Evolutionary conservation across 768 basidiomycete species (phyloP).

Genomic region (Daedaleopsis nitida): DNA sequence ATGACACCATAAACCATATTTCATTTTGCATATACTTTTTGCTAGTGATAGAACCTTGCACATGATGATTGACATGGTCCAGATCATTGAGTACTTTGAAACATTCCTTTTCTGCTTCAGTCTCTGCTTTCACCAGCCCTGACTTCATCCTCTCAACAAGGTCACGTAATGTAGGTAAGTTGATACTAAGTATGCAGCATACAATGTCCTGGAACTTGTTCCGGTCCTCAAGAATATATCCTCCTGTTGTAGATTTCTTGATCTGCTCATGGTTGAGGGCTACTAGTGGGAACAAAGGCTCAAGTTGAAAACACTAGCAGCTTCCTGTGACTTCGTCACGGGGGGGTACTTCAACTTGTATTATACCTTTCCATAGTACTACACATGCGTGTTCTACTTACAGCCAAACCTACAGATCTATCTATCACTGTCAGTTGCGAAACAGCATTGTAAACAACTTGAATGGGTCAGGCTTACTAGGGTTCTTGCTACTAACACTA

Average conservation of each 20-base stretch:
- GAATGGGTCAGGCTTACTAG: too few species aligned
- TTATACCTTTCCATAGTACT: too few species aligned
- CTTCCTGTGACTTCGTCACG: too few species aligned
- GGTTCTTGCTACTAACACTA: too few species aligned
- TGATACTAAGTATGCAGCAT: constrained; percentile 2
- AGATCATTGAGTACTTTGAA: constrained; percentile 12
- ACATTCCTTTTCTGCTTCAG: constrained; percentile 10
- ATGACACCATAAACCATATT: constrained; percentile 16
- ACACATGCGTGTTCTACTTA: too few species aligned
- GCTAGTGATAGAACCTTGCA: constrained; percentile 16
- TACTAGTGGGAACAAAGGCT: constrained; percentile 15
- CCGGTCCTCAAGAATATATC: constrained; percentile 13
- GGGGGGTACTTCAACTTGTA: too few species aligned
- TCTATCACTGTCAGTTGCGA: too few species aligned
- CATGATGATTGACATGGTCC: constrained; percentile 17
- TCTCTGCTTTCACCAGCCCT: constrained; percentile 1
- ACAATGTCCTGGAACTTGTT: constrained; percentile 11
- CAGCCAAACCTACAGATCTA: too few species aligned
- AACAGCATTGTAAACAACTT: too few species aligned
- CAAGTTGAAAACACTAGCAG: too few species aligned
- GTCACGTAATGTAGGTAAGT: constrained; percentile 2
- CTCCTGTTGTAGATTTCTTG: constrained; percentile 11
- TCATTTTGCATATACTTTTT: constrained; percentile 21
- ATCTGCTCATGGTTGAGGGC: constrained; percentile 28
- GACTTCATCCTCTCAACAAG: neutral